phyloP scores from a whole-genome alignment of 192 early-diverging fungal genomes.

The Glomus cerebriforme region DNA sequence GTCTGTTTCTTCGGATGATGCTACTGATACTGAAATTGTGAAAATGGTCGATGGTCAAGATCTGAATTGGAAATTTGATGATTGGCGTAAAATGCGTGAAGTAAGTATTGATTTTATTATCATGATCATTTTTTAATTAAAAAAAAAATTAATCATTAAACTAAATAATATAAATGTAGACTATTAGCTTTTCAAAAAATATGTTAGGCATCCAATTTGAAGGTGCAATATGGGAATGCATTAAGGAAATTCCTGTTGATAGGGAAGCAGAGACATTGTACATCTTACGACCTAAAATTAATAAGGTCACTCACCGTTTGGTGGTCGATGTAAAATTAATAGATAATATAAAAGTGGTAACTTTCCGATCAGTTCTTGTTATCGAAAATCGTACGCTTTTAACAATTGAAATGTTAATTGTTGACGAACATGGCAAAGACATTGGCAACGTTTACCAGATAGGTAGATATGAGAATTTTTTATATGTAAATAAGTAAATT shows the following conservation, averaged over 20 bases:
- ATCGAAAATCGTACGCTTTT: constrained; percentile 82
- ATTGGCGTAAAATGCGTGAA: constrained; percentile 92
- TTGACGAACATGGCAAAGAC: constrained; percentile 66
- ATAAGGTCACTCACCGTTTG: constrained; percentile 77
- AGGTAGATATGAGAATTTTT: constrained; percentile 37
- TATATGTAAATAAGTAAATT: constrained; percentile 35
- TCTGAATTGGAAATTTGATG: constrained; percentile 94
- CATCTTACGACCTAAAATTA: constrained; percentile 77
- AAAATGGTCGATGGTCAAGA: constrained; percentile 71
- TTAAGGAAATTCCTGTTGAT: constrained; percentile 88
- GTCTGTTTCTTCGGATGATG: constrained; percentile 63
- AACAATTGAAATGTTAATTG: constrained; percentile 77
- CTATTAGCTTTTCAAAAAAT: constrained; percentile 56
- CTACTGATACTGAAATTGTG: constrained; percentile 68
- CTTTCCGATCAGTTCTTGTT: constrained; percentile 81
- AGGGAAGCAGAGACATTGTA: constrained; percentile 83
- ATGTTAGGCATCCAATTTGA: constrained; percentile 83
- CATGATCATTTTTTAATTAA: not conserved
- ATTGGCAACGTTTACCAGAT: constrained; percentile 52
- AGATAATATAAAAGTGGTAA: constrained; percentile 90
- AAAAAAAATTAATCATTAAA: not conserved
- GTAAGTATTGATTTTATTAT: constrained; percentile 43
- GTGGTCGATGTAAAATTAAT: constrained; percentile 86
- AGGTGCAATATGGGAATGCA: constrained; percentile 86
- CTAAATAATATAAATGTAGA: constrained; percentile 9